These are phyloP conservation scores for Fusarium pseudoanthophilum DNA, from an alignment of 2,329 filamentous ascomycete genomes.

Conservation along the genomic window DNA sequence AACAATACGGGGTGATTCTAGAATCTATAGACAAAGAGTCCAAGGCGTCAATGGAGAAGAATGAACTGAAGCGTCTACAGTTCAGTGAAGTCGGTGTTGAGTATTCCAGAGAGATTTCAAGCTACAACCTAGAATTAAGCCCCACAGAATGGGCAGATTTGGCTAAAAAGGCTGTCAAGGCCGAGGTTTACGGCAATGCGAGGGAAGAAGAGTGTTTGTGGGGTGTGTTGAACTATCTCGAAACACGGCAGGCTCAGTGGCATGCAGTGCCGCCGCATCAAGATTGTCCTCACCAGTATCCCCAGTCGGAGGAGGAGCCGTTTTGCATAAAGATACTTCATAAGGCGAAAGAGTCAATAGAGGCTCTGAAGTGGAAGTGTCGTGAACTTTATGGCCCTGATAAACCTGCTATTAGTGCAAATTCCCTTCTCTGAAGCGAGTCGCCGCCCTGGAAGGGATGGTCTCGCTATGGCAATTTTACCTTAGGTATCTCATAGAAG, in stretches of 20 bases:
- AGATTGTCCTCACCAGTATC: not conserved
- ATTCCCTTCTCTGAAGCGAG: not conserved
- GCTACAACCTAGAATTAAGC: not conserved
- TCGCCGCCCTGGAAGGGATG: not conserved
- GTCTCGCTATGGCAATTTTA: too few species aligned
- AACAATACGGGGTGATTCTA: not conserved
- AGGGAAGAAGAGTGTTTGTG: not conserved
- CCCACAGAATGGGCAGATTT: not conserved
- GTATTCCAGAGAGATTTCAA: fast-evolving
- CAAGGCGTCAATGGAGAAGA: fast-evolving
- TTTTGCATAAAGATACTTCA: slow-evolving; percentile 9
- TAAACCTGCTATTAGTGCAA: too few species aligned
- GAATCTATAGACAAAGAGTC: not conserved
- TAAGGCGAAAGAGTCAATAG: not conserved
- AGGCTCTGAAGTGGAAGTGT: not conserved
- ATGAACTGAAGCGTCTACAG: not conserved
- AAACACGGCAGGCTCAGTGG: not conserved
- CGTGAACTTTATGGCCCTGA: not conserved
- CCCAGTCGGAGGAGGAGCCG: not conserved
- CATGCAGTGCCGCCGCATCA: not conserved
- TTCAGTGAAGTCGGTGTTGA: not conserved
- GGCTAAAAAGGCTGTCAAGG: not conserved
- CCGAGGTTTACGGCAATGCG: not conserved
- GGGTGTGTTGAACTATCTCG: not conserved
- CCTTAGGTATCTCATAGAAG: too few species aligned